These are phyloP conservation scores for Eurotiales sp. DNA, from an alignment of 2,329 filamentous ascomycete genomes.

Conservation along the genomic window DNA sequence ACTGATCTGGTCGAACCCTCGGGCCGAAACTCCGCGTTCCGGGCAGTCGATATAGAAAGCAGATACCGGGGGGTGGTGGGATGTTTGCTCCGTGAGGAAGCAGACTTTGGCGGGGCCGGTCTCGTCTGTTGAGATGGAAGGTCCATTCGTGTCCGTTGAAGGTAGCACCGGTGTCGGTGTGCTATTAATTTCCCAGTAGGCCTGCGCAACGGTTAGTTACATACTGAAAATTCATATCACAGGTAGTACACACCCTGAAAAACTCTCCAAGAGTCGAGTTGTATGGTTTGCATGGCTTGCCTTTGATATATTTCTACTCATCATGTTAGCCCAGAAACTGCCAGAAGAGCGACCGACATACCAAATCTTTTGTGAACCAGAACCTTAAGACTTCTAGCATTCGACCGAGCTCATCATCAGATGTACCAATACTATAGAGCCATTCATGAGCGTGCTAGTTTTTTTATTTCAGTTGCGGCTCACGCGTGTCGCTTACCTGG, in stretches of 20 bases:
- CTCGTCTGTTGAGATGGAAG: constrained; percentile 29
- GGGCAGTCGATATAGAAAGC: constrained; percentile 93
- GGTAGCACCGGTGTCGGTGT: constrained; percentile 61
- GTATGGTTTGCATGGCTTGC: constrained; percentile 97
- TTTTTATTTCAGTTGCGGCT: no score
- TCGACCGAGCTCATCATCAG: constrained; percentile 83
- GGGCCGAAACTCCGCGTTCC: constrained; percentile 79
- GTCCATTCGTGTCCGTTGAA: constrained; percentile 31
- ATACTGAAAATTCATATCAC: neutral
- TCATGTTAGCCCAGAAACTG: neutral
- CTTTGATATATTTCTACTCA: constrained; percentile 86
- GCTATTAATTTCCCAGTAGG: constrained; percentile 91
- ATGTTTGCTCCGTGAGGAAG: constrained; percentile 96
- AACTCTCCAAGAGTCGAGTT: constrained; percentile 97
- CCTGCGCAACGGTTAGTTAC: constrained; percentile 48
- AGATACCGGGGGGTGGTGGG: constrained; percentile 94
- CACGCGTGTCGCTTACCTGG: constrained; percentile 53
- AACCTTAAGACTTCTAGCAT: constrained; percentile 94
- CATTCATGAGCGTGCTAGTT: constrained; percentile 33
- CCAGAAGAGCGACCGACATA: constrained; percentile 27
- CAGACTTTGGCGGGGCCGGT: constrained; percentile 67
- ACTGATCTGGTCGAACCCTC: constrained; percentile 92
- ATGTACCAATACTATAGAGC: constrained; percentile 67
- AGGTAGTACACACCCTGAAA: constrained; percentile 66
- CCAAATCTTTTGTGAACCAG: constrained; percentile 97